These are phyloP conservation scores for Xylaria sp. DNA, from an alignment of 2,329 filamentous ascomycete species.

Conservation along the genomic window DNA sequence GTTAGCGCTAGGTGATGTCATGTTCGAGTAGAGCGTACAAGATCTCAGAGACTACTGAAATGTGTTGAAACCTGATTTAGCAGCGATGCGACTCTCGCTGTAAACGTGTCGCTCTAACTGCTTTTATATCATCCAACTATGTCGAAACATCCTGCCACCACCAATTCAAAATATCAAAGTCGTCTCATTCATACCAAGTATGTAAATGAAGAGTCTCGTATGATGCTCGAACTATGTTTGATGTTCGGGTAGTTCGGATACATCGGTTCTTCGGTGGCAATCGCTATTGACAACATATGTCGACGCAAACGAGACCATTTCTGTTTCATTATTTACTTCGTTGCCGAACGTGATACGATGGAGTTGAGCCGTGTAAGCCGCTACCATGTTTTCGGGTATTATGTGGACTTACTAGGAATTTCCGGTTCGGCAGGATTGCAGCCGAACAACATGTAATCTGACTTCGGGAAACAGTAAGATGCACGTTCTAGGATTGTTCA, in stretches of 20 bases:
- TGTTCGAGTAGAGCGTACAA: slow-evolving; percentile 6
- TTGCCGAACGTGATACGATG: background rate
- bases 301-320: slow-evolving; percentile 1
- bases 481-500: background rate
- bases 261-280: slow-evolving; percentile 21
- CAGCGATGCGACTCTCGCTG: background rate
- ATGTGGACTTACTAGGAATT: background rate
- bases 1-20: slow-evolving; percentile 18
- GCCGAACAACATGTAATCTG: background rate
- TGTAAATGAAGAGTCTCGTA: slow-evolving; percentile 15
- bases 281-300: background rate
- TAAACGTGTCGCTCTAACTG: background rate
- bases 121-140: slow-evolving; percentile 1
- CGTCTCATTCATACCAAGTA: slow-evolving; percentile 5
- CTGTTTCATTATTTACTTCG: background rate
- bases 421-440: slow-evolving; percentile 2
- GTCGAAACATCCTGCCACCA: background rate
- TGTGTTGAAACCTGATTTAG: background rate
- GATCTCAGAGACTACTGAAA: background rate
- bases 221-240: slow-evolving; percentile 21
- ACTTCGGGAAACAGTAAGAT: background rate
- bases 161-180: slow-evolving; percentile 2
- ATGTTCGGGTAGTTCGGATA: slow-evolving; percentile 23
- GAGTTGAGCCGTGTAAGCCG: background rate
- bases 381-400: background rate